Evolutionary conservation across 768 basidiomycete species (phyloP).

Genomic region (Serendipita sp.): DNA sequence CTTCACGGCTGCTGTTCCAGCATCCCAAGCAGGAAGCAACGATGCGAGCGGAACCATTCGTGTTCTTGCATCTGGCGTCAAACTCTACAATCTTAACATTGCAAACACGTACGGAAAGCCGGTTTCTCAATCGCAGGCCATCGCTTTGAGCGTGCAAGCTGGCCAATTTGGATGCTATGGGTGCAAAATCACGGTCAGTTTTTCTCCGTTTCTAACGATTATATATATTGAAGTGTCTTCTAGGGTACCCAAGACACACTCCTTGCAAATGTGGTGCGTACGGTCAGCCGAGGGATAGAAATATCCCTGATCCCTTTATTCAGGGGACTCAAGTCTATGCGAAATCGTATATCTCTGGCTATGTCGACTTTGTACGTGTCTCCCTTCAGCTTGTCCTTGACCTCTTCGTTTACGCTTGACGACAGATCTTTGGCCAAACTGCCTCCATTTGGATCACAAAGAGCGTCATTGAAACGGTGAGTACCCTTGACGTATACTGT

Average conservation of each 20-base stretch:
- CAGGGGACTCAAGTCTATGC: conserved; percentile 3
- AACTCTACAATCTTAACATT: neutral
- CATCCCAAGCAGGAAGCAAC: conserved; percentile 12
- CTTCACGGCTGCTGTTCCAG: conserved; percentile 9
- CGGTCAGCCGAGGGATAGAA: neutral
- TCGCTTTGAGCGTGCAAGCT: conserved; percentile 1
- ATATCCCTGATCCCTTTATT: neutral
- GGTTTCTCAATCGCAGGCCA: conserved; percentile 2
- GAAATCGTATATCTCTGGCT: neutral
- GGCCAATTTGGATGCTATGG: conserved; percentile 4
- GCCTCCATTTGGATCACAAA: conserved; percentile 4
- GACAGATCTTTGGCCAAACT: conserved; percentile 3
- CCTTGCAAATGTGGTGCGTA: neutral
- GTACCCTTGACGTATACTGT: too few species aligned
- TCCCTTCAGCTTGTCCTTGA: neutral
- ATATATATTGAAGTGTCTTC: neutral
- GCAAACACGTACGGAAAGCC: conserved; percentile 6
- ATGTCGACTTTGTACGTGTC: conserved; percentile 1
- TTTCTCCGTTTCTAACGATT: too few species aligned
- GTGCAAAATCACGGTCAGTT: conserved; percentile 2
- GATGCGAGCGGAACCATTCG: conserved; percentile 12
- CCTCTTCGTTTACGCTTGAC: neutral
- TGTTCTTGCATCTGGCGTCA: conserved; percentile 10
- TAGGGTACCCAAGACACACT: conserved; percentile 3
- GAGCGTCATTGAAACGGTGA: neutral